These are phyloP conservation scores for Entamoeba moshkovskii DNA, from an alignment of 208 protist species.

Conservation along the genomic window DNA sequence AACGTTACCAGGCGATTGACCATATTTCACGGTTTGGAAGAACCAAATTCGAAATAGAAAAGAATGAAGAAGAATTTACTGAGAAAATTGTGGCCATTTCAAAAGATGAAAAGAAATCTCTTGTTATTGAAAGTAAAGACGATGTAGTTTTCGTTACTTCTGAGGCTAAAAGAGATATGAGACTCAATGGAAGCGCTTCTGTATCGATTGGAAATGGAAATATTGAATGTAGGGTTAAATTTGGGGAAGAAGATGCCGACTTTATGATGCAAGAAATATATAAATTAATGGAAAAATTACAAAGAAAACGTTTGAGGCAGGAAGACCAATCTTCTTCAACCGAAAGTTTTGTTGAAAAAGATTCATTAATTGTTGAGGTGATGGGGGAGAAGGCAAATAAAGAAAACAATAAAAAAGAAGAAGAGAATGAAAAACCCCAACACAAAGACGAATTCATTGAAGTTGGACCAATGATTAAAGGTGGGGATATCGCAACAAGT, in stretches of 20 bases:
- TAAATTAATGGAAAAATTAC: not conserved
- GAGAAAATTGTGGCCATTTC: not conserved
- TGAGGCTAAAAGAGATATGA: not conserved
- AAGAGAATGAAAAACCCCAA: not conserved
- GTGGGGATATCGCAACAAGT: not conserved
- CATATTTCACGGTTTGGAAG: not conserved
- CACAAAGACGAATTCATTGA: not conserved
- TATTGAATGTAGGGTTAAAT: not conserved
- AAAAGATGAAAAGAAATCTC: not conserved
- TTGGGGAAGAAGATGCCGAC: not conserved
- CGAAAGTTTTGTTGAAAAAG: too few relatives aligned
- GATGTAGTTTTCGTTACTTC: not conserved
- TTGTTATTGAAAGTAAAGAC: not conserved
- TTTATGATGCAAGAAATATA: not conserved
- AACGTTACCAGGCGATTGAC: not conserved
- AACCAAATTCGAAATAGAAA: not conserved
- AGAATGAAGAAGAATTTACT: not conserved
- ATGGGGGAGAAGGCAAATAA: not conserved
- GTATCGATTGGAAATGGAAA: not conserved
- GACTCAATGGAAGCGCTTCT: not conserved
- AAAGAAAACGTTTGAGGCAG: too few relatives aligned
- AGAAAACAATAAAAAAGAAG: not conserved
- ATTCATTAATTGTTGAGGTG: too few relatives aligned
- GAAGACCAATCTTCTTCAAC: too few relatives aligned
- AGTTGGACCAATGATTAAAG: not conserved